Base-by-base conservation (phyloP, 805 yeast species). In the Saccharomyces kudriavzevii region DNA sequence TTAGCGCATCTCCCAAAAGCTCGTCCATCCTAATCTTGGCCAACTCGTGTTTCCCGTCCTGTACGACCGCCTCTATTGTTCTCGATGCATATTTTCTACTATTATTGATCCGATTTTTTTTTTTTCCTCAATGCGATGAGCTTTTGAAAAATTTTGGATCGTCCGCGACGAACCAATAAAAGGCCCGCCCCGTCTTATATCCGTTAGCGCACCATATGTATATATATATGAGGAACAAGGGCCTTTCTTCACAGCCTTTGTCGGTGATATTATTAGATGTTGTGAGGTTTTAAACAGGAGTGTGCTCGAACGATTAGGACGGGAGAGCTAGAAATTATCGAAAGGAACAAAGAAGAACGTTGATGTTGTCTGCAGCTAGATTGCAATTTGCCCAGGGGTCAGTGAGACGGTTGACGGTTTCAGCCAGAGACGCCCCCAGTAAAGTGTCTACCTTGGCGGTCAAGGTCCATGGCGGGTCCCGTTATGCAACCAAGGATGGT, bases 391-490 rank as follows among this genome's bases (percentile, higher is more conserved):
- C 59, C 31, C 61, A 59, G 54, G 65, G 61, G 52, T 56, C 62
- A n/a, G 50, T 68, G 31, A 73, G 76, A 67, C 65, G 69, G 45
- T 71, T 65, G 55, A 70, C 74, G 53, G 70, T 82, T 56, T 68
- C 77, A 48, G 73, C 85, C 58, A 75, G 75, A 59, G 89, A 84
- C 58, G 76, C 84, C 53, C 73, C 82, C 49, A 83, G 87, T 52
- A 78, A 82, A 62, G 81, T 89, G 56, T 85, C 96, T 58, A 77
- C 85, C 52, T 75, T 94, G 54, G 79, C 91, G 52, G 89, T 92
- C 56, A 84, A 86, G 58, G 84, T 92, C 62, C 84, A 84, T 66
- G 95, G 88, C 59, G 98, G 98, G 60, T 82, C 97, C 54, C 86
- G 94, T 71, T 79, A 76, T 63, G 76, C 82, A 52, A 62, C 78